A percentile compares a stretch with the other conserved stretches of the same genome.
These are phyloP conservation scores for Condylostoma magnum DNA, from an alignment of 169 alveolate species.

Conservation along the genomic window DNA sequence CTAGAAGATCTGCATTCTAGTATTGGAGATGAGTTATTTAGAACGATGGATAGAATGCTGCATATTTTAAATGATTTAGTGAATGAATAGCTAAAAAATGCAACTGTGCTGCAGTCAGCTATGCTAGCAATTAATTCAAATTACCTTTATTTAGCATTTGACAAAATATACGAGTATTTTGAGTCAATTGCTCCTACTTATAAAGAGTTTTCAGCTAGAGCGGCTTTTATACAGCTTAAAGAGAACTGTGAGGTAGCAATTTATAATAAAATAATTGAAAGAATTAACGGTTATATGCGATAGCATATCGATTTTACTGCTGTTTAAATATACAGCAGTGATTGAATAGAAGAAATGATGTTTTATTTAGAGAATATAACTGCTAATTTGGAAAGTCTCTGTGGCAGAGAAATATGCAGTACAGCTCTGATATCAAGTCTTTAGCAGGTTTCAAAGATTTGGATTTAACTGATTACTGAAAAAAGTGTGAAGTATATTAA, in stretches of 20 bases:
- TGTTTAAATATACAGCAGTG: background rate
- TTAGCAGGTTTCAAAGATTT: conserved; percentile 8
- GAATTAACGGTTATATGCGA: background rate
- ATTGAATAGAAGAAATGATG: conserved; percentile 2
- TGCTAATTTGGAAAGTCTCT: conserved; percentile 2
- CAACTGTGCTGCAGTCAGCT: conserved; percentile 24
- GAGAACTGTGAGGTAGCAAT: conserved; percentile 20
- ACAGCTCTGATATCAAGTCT: conserved; percentile 24
- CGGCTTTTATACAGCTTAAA: conserved; percentile 17
- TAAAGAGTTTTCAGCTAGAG: conserved; percentile 26
- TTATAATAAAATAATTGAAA: background rate
- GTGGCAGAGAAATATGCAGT: background rate
- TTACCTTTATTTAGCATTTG: background rate
- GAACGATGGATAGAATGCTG: conserved; percentile 6
- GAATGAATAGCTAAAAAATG: background rate
- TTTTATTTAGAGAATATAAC: background rate
- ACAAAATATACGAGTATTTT: background rate
- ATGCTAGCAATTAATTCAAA: conserved; percentile 21
- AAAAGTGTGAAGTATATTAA: background rate
- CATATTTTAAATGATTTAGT: background rate
- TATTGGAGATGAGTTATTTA: conserved; percentile 20
- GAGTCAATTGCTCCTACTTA: background rate
- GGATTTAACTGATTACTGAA: background rate
- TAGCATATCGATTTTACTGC: background rate
- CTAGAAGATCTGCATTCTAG: conserved; percentile 1